Evolutionary conservation across 2,329 filamentous ascomycete genomes (phyloP).

Genomic region (Colletotrichum tropicale): DNA sequence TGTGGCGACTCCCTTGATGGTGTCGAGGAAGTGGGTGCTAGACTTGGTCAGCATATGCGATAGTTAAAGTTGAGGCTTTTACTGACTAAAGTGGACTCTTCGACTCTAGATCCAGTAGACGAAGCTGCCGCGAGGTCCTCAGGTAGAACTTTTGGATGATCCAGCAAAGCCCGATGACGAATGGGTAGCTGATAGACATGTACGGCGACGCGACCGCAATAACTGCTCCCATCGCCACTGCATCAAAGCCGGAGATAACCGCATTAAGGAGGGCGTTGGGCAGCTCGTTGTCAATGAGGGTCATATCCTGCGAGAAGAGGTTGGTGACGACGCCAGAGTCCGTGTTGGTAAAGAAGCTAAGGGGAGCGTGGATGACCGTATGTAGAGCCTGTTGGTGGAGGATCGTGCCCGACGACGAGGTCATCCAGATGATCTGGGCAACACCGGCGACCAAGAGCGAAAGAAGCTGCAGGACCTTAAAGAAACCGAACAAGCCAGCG

Average conservation of each 20-base stretch:
- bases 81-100: slow-evolving; percentile 57
- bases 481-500: slow-evolving; percentile 24
- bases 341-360: slow-evolving; percentile 39
- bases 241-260: slow-evolving; percentile 12
- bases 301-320: slow-evolving; percentile 43
- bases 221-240: slow-evolving; percentile 44
- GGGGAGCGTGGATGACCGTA: slow-evolving; percentile 31
- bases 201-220: slow-evolving; percentile 43
- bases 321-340: slow-evolving; percentile 41
- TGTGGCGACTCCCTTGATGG: slow-evolving; percentile 54
- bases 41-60: neutral
- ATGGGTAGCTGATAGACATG: slow-evolving; percentile 48
- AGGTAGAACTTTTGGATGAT: slow-evolving; percentile 59
- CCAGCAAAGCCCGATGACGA: slow-evolving; percentile 46
- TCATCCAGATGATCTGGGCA: slow-evolving; percentile 24
- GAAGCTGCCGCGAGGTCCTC: slow-evolving; percentile 59
- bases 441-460: slow-evolving; percentile 19
- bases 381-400: slow-evolving; percentile 27
- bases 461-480: slow-evolving; percentile 13
- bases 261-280: slow-evolving; percentile 31
- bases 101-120: slow-evolving; percentile 60
- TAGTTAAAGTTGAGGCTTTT: accelerated
- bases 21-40: slow-evolving; percentile 53
- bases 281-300: slow-evolving; percentile 37
- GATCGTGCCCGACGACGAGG: slow-evolving; percentile 21